A percentile compares a stretch with the other conserved stretches of the same genome.
Evolutionary conservation across 768 basidiomycete genomes (phyloP).

Genomic region (Boletus subparvulus): DNA sequence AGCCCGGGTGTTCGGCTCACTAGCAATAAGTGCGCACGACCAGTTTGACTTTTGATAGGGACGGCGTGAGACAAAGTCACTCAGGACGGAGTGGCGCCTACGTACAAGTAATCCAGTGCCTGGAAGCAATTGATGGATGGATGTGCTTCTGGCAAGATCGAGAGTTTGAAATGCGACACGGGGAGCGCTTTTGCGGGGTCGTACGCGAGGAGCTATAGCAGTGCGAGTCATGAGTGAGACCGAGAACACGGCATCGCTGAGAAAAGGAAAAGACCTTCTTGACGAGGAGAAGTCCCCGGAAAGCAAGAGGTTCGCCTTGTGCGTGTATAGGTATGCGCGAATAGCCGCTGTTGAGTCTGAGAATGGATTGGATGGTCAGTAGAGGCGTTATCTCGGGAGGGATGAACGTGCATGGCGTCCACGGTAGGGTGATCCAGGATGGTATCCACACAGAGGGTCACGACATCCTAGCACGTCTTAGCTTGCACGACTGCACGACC

Average conservation of each 20-base stretch:
- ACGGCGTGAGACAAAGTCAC: neutral
- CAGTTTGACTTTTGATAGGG: no score
- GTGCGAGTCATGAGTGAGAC: neutral
- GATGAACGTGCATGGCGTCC: conserved; percentile 60
- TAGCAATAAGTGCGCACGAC: no score
- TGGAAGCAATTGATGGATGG: conserved; percentile 93
- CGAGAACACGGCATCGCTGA: neutral
- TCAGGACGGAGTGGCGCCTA: neutral
- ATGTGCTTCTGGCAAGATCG: conserved; percentile 85
- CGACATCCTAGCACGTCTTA: conserved; percentile 58
- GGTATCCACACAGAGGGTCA: conserved; percentile 75
- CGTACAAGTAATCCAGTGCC: conserved; percentile 88
- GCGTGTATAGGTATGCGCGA: conserved; percentile 90
- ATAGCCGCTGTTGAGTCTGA: conserved; percentile 78
- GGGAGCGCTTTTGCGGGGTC: conserved; percentile 79
- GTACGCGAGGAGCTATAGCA: conserved; percentile 72
- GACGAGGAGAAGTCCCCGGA: conserved; percentile 78
- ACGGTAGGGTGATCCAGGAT: conserved; percentile 78
- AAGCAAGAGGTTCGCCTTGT: conserved; percentile 63
- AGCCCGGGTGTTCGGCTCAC: no score
- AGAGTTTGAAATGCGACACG: conserved; percentile 72
- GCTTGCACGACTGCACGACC: neutral
- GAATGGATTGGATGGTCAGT: conserved; percentile 9
- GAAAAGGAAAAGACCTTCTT: conserved; percentile 58
- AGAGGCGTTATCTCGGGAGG: neutral